Base-by-base conservation (phyloP, 208 protist genomes). In the Wallacemonas sp. region DNA sequence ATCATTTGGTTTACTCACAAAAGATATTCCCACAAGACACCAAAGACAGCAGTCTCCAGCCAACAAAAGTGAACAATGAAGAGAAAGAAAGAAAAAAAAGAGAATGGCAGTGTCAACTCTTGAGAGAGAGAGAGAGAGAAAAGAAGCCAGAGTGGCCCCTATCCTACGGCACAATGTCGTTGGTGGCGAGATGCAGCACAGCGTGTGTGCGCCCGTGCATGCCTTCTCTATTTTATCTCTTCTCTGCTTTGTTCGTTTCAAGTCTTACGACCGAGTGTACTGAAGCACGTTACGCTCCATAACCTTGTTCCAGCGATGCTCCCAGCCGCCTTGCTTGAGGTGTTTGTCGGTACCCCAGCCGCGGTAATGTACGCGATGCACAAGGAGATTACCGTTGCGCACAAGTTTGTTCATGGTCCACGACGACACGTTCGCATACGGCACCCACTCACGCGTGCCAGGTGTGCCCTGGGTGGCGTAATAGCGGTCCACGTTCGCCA, bases 391-490 rank as follows among this genome's bases (percentile, higher is more conserved):
- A 39, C 91, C 91, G 45, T 68, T 70, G 26, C 91, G 83, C 21
- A 95, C 85, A 70, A 94, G 81, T 74, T 94, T 93, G 75, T 96
- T 94, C 88, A 94, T 94, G 17, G 88, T 94, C 86, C 88, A 94
- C 27, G 75, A 90, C 0, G 91, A 96, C 26, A 96, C 73, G 64
- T 96, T 96, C 19, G 80, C 83, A 66, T 93, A 93, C 45, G 86
- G 86, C 54, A 96, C 88, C 88, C 91, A 96, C 58, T 96, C 88
- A 33, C 91, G 77, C 19, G 91, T 96, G 30, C 91, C 91, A 0
- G 77, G 55, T 31, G 78, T 74, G 47, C 91, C 91, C 39, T 91
- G 84, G 28, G 88, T 79, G 3, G 88, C 91, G 68, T 96, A 64
- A 56, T 93, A 90, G 17, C 83, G 77, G 61, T 96, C 91, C 19